phyloP scores from a whole-genome alignment of 2,329 filamentous ascomycete genomes.

The Xylaria sp. region DNA sequence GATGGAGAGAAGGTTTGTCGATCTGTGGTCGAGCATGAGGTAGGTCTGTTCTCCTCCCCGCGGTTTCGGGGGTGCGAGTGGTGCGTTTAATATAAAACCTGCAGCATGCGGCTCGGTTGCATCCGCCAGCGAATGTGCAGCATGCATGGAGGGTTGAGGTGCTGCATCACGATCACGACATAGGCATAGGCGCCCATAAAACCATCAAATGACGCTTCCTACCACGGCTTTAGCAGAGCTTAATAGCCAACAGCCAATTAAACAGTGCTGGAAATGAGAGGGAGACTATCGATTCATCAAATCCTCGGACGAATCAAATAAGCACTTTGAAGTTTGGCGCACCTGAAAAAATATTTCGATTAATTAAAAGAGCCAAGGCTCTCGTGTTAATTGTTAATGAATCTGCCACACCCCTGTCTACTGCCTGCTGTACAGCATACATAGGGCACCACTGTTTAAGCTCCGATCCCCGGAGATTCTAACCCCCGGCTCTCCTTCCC shows the following conservation, averaged over 20 bases:
- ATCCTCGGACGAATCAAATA: neutral
- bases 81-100: constrained; percentile 16
- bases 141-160: constrained; percentile 17
- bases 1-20: neutral
- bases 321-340: neutral
- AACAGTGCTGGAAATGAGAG: neutral
- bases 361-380: constrained; percentile 13
- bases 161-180: neutral
- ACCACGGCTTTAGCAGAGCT: neutral
- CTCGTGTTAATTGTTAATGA: neutral
- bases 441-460: constrained; percentile 4
- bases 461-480: constrained; percentile 32
- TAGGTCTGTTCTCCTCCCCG: neutral
- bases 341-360: neutral
- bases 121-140: constrained; percentile 29
- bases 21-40: constrained; percentile 3
- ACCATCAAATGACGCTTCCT: neutral
- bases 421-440: too few relatives aligned
- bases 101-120: constrained; percentile 33
- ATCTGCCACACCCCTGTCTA: neutral
- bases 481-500: neutral
- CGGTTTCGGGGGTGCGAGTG: neutral
- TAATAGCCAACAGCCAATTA: neutral
- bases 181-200: neutral
- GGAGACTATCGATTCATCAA: neutral